phyloP scores from a whole-genome alignment of 1,139 yeast genomes.

The Kodamaea derodonti region DNA sequence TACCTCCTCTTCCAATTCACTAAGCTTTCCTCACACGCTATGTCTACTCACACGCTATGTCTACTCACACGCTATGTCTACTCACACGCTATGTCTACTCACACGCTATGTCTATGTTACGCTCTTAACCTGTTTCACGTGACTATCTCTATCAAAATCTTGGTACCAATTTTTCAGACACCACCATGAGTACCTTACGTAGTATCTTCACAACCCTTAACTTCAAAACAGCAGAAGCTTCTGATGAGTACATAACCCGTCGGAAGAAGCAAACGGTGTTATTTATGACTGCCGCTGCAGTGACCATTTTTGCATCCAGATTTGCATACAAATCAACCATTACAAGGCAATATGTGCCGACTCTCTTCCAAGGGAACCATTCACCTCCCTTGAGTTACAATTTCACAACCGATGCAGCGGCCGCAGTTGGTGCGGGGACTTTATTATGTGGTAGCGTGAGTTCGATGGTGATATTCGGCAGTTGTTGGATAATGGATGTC shows the following conservation, averaged over 20 bases:
- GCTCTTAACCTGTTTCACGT: no score
- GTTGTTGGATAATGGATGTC: conserved; percentile 77
- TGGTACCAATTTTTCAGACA: no score
- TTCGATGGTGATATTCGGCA: conserved; percentile 70
- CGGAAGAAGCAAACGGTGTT: conserved; percentile 69
- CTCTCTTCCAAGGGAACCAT: conserved; percentile 80
- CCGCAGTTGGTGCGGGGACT: conserved; percentile 82
- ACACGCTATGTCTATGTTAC: no score
- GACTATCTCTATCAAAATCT: no score
- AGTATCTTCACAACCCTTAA: conserved; percentile 8
- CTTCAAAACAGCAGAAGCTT: conserved; percentile 37
- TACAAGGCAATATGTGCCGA: conserved; percentile 72
- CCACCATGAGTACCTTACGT: background rate
- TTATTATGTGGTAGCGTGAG: conserved; percentile 69
- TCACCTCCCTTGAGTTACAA: conserved; percentile 74
- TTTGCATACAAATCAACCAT: conserved; percentile 72
- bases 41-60: no score
- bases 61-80: no score
- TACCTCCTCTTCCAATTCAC: no score
- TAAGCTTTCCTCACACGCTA: no score
- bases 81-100: no score
- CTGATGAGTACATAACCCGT: conserved; percentile 47
- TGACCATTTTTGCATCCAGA: conserved; percentile 69
- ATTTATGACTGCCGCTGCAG: conserved; percentile 69
- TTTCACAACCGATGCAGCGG: conserved; percentile 78